A percentile compares a stretch with the other conserved stretches of the same genome.
Conservation (phyloP, 352 stramenopile genomes). For the Pythium utonaiense region DNA sequence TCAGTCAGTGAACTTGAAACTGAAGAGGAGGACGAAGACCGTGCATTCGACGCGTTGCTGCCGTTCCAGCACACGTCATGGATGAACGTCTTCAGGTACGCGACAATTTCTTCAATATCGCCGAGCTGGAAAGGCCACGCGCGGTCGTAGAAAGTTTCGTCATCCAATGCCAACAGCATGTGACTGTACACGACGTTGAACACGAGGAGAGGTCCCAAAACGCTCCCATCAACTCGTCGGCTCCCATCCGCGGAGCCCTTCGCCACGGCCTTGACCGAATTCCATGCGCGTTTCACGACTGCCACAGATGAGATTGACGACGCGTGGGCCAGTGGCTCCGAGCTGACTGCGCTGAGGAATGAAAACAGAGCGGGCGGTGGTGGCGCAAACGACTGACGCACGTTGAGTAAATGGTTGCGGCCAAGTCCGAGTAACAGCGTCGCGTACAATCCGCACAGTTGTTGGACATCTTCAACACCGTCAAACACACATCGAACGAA, state of each 20-base stretch:
- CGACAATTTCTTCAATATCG: conserved; percentile 43
- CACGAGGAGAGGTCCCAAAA: conserved; percentile 46
- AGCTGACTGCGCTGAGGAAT: conserved; percentile 47
- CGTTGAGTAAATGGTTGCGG: conserved; percentile 39
- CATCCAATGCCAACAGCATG: conserved; percentile 57
- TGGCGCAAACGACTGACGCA: conserved; percentile 42
- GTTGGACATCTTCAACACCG: conserved; percentile 11
- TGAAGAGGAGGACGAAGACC: neutral
- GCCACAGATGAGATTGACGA: neutral
- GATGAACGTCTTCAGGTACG: conserved; percentile 61
- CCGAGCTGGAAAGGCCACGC: conserved; percentile 43
- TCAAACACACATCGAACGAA: conserved; percentile 42
- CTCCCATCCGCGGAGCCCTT: no score
- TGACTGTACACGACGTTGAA: conserved; percentile 70
- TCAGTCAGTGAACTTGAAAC: neutral
- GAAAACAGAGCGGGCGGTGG: conserved; percentile 40
- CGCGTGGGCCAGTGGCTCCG: conserved; percentile 22
- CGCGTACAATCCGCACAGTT: conserved; percentile 38
- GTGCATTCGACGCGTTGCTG: neutral
- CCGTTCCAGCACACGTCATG: conserved; percentile 67
- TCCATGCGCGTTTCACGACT: conserved; percentile 38
- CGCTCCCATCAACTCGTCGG: conserved; percentile 2
- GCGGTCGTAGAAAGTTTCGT: conserved; percentile 69
- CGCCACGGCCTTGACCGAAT: conserved; percentile 32
- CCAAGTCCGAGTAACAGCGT: conserved; percentile 41